phyloP scores from a whole-genome alignment of 2,329 filamentous ascomycete genomes.

The Exophiala alcalophila region DNA sequence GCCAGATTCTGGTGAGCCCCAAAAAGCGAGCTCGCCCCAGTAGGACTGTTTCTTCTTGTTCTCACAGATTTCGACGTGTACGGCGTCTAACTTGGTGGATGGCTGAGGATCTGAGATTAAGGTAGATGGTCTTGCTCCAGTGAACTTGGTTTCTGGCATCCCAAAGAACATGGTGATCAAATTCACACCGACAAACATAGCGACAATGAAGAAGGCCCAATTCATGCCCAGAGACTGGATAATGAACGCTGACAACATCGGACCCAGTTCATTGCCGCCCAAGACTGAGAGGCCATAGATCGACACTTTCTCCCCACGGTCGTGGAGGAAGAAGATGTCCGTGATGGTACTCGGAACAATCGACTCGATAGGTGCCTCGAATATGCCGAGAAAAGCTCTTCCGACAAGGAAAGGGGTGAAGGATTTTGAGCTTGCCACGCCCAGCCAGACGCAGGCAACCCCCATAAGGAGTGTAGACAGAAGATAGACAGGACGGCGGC shows the following conservation, averaged over 20 bases:
- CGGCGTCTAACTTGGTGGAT: too few species aligned
- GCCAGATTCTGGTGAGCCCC: too few species aligned
- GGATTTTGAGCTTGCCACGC: conserved; percentile 26
- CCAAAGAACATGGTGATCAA: conserved; percentile 51
- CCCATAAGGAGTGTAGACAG: conserved; percentile 26
- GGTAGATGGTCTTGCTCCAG: conserved; percentile 23
- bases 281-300: conserved; percentile 6
- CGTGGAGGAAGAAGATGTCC: conserved; percentile 58
- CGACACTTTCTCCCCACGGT: conserved; percentile 42
- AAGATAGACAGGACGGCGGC: conserved; percentile 30
- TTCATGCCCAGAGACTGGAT: conserved; percentile 4
- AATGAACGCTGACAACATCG: conserved; percentile 7
- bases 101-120: too few species aligned
- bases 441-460: conserved; percentile 30
- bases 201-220: conserved; percentile 40
- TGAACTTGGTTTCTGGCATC: conserved; percentile 56
- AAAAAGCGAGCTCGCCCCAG: neutral
- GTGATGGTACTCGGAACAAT: conserved; percentile 47
- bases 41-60: conserved; percentile 2
- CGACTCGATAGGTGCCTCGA: conserved; percentile 44
- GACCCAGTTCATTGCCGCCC: conserved; percentile 10
- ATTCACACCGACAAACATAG: conserved; percentile 49
- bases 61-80: neutral
- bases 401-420: conserved; percentile 34
- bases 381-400: conserved; percentile 48